Percentiles rank a stretch among this genome's conserved stretches.
phyloP scores from a whole-genome alignment of 2,329 filamentous ascomycete genomes.

The Diplodia intermedia region DNA sequence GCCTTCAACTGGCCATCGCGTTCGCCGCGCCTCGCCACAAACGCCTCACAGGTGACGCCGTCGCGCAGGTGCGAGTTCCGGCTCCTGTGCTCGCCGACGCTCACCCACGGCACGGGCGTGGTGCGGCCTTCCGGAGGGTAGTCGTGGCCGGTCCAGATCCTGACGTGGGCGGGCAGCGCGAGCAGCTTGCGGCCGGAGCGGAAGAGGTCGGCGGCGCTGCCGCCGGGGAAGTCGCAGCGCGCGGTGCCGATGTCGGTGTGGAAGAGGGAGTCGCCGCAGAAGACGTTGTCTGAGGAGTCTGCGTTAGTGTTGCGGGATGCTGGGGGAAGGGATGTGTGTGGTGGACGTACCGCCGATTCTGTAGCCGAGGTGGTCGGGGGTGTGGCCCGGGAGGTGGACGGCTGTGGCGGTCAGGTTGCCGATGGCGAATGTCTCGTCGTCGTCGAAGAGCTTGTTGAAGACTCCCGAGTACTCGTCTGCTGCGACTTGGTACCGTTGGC shows the following conservation, averaged over 20 bases:
- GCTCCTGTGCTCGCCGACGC: slow-evolving; percentile 45
- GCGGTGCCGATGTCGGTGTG: slow-evolving; percentile 41
- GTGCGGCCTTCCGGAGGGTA: slow-evolving; percentile 40
- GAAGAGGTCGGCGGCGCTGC: slow-evolving; percentile 39
- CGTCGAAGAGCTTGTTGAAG: slow-evolving; percentile 61
- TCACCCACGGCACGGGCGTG: slow-evolving; percentile 43
- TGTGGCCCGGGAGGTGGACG: slow-evolving; percentile 65
- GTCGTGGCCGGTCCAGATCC: slow-evolving; percentile 48
- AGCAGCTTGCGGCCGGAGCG: slow-evolving; percentile 42
- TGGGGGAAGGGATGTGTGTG: too few species aligned
- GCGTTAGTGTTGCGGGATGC: background rate
- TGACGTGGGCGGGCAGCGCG: slow-evolving; percentile 40
- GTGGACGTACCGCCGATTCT: slow-evolving; percentile 51
- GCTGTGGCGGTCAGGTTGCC: slow-evolving; percentile 55
- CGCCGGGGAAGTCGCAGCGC: slow-evolving; percentile 40
- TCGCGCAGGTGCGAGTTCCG: slow-evolving; percentile 47
- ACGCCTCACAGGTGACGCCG: slow-evolving; percentile 41
- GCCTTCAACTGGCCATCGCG: slow-evolving; percentile 43
- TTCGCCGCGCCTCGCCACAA: slow-evolving; percentile 43
- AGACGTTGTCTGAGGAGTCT: slow-evolving; percentile 39
- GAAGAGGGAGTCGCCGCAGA: slow-evolving; percentile 42
- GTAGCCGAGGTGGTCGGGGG: slow-evolving; percentile 66
- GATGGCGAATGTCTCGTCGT: slow-evolving; percentile 60
- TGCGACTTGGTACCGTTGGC: slow-evolving; percentile 55
- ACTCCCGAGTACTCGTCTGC: slow-evolving; percentile 51